Conservation (phyloP, 2,329 filamentous ascomycete genomes). For the Cercospora zeina region DNA sequence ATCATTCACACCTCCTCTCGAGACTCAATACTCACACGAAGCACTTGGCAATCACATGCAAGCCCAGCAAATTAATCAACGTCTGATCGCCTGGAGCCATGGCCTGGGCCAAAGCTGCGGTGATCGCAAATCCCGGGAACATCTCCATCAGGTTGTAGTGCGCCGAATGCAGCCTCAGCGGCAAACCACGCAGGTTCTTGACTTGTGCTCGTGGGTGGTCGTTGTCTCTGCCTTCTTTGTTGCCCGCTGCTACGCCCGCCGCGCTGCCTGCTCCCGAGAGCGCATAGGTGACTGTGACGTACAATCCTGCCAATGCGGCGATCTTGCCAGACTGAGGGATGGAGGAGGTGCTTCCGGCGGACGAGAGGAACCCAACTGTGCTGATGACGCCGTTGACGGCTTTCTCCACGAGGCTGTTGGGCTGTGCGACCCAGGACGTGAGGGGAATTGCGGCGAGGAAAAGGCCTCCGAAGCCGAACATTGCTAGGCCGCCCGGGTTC, state of each 20-base stretch:
- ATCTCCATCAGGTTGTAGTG: slow-evolving; percentile 36
- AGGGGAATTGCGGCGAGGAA: slow-evolving; percentile 38
- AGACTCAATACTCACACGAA: slow-evolving; percentile 31
- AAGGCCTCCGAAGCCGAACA: slow-evolving; percentile 32
- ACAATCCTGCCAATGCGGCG: slow-evolving; percentile 35
- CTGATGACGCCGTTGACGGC: slow-evolving; percentile 34
- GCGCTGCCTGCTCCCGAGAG: slow-evolving; percentile 33
- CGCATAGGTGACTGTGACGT: slow-evolving; percentile 36
- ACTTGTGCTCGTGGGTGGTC: slow-evolving; percentile 32
- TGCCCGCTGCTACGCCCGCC: slow-evolving; percentile 31
- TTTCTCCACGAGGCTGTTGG: slow-evolving; percentile 33
- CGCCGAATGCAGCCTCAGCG: slow-evolving; percentile 33
- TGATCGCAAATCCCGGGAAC: slow-evolving; percentile 36
- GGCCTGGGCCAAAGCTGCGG: slow-evolving; percentile 35
- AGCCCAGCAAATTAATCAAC: slow-evolving; percentile 37
- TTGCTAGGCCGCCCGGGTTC: slow-evolving; percentile 33
- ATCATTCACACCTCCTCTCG: neutral
- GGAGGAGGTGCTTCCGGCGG: slow-evolving; percentile 27
- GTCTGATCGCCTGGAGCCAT: slow-evolving; percentile 35
- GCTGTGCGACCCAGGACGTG: slow-evolving; percentile 34
- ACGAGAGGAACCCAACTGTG: slow-evolving; percentile 31
- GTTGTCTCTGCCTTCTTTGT: slow-evolving; percentile 34
- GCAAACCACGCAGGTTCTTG: slow-evolving; percentile 31
- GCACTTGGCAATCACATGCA: slow-evolving; percentile 37
- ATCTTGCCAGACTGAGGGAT: slow-evolving; percentile 34